These are phyloP conservation scores for Mycena leptocephala DNA, from an alignment of 768 basidiomycete genomes.

Conservation along the genomic window DNA sequence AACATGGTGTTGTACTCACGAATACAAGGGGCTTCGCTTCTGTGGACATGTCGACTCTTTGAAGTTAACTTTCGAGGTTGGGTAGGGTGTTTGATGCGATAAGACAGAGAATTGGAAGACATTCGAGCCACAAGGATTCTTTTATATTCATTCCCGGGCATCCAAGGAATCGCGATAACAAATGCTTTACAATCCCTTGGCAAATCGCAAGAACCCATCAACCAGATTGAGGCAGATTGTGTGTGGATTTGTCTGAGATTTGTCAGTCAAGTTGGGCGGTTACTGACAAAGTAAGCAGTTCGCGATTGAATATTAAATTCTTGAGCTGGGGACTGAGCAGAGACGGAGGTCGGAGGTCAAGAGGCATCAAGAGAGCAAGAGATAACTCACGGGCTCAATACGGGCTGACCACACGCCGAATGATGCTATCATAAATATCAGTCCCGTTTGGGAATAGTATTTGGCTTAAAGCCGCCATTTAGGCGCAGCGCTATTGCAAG, in stretches of 20 bases:
- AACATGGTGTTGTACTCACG: background rate
- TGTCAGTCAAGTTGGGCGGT: too few species aligned
- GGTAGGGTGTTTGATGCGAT: background rate
- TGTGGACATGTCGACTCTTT: constrained; percentile 24
- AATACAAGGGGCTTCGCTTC: constrained; percentile 34
- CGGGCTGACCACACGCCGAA: too few species aligned
- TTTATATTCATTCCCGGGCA: background rate
- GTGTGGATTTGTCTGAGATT: too few species aligned
- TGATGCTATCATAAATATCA: background rate
- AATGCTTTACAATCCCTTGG: constrained; percentile 1
- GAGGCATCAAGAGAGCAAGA: too few species aligned
- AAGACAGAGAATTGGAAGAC: background rate
- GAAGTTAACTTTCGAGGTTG: too few species aligned
- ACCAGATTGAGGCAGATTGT: too few species aligned
- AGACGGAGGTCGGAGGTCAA: too few species aligned
- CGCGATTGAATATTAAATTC: background rate
- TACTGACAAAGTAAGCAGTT: too few species aligned
- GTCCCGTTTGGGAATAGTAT: background rate
- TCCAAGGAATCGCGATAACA: background rate
- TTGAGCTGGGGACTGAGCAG: background rate
- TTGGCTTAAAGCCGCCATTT: too few species aligned
- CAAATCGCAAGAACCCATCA: too few species aligned
- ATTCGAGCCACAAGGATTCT: background rate
- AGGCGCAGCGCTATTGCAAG: too few species aligned
- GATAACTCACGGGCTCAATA: too few species aligned